These are phyloP conservation scores for Rhizophlyctis rosea DNA, from an alignment of 192 early-diverging fungal species.

Conservation along the genomic window DNA sequence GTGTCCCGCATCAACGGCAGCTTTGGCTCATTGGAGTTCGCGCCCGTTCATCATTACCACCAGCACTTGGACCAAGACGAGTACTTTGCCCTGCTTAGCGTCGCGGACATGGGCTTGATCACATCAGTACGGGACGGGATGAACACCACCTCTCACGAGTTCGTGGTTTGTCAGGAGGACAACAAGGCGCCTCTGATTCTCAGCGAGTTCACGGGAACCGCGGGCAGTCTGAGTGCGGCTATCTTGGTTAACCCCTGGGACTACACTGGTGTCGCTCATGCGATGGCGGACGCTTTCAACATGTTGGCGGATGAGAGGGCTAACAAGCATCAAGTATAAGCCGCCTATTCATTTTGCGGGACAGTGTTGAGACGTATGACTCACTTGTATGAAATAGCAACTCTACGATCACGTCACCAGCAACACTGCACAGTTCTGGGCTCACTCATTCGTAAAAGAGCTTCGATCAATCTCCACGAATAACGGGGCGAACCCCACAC, in stretches of 20 bases:
- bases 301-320: conserved; percentile 77
- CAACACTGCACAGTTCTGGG: conserved; percentile 89
- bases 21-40: conserved; percentile 93
- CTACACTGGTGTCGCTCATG: conserved; percentile 77
- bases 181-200: conserved; percentile 84
- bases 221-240: conserved; percentile 82
- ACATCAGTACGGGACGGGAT: conserved; percentile 94
- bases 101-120: conserved; percentile 92
- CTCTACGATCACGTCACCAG: conserved; percentile 74
- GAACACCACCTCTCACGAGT: conserved; percentile 95
- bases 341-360: background rate
- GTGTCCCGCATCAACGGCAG: conserved; percentile 90
- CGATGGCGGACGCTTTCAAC: conserved; percentile 83
- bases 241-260: conserved; percentile 98
- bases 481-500: conserved; percentile 44
- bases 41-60: conserved; percentile 90
- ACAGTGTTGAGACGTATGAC: no score
- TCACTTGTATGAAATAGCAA: no score
- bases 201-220: conserved; percentile 96
- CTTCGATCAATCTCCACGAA: conserved; percentile 54
- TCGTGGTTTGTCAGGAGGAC: conserved; percentile 86
- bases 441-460: conserved; percentile 73
- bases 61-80: conserved; percentile 92
- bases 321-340: conserved; percentile 65
- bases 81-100: conserved; percentile 86